Evolutionary conservation across 208 protist genomes (phyloP).

Genomic region (Acanthamoeba royreba): DNA sequence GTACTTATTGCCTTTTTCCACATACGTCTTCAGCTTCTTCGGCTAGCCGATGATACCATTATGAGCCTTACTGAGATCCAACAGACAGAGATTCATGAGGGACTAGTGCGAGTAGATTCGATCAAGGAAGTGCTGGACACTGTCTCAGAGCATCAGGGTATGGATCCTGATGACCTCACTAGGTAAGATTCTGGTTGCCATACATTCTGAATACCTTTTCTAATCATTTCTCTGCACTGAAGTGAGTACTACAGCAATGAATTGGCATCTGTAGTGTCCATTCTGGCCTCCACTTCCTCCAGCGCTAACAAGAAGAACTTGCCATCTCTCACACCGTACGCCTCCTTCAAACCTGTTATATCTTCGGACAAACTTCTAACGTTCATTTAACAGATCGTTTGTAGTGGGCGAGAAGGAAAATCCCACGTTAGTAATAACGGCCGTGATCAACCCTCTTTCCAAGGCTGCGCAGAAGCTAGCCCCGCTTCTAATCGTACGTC

Average conservation of each 20-base stretch:
- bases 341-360: neutral
- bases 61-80: neutral
- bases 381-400: neutral
- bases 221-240: neutral
- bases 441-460: conserved; percentile 89
- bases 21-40: too few species aligned
- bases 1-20: too few species aligned
- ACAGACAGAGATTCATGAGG: neutral
- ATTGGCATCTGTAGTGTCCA: neutral
- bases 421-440: neutral
- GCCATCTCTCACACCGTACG: neutral
- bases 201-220: neutral
- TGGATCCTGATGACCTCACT: neutral
- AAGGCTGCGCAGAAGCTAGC: conserved; percentile 84
- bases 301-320: neutral
- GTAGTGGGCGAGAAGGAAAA: neutral
- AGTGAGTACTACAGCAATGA: conserved; percentile 22
- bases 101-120: neutral
- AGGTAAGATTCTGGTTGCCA: neutral
- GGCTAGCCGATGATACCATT: neutral
- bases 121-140: neutral
- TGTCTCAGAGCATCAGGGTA: neutral
- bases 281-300: neutral
- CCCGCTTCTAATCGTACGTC: conserved; percentile 81
- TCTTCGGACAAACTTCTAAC: neutral